Percentiles rank a stretch among this genome's conserved stretches.
Conservation (phyloP, 2,329 filamentous ascomycete genomes). For the Pestalotiopsis fici region DNA sequence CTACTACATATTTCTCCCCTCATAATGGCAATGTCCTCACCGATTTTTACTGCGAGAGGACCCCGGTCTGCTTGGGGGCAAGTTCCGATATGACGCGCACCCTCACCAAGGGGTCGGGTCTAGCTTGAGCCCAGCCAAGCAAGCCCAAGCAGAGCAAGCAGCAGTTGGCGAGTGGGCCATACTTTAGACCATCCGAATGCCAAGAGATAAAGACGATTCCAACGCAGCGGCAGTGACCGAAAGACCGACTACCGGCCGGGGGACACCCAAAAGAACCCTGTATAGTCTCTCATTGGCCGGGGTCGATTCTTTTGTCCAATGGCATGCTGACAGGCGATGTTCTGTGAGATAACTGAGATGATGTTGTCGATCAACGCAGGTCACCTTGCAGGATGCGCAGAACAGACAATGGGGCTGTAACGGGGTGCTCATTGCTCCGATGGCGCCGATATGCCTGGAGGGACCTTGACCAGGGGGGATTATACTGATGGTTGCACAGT, state of each 20-base stretch:
- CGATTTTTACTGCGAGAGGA: not conserved
- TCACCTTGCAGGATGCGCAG: not conserved
- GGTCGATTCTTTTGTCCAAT: not conserved
- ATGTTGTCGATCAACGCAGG: not conserved
- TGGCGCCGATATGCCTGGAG: not conserved
- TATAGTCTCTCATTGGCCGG: not conserved
- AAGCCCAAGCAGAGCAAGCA: too few species aligned
- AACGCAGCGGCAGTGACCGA: not conserved
- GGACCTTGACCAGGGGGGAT: not conserved
- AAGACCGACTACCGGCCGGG: conserved; percentile 2
- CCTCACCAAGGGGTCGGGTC: not conserved
- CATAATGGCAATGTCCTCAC: not conserved
- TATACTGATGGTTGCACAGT: not conserved
- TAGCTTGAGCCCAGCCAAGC: not conserved
- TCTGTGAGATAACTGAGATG: not conserved
- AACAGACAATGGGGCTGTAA: not conserved
- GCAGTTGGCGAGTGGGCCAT: not conserved
- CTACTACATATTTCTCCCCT: not conserved
- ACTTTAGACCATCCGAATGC: not conserved
- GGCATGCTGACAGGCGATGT: not conserved
- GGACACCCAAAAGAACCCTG: not conserved
- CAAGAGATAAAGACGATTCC: conserved; percentile 4
- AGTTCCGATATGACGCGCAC: not conserved
- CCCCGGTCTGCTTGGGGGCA: not conserved
- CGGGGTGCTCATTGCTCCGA: not conserved